Evolutionary conservation across 352 stramenopile species (phyloP), one percentile per base, ranked within the genome.

Genomic region (Phytophthora agathidicida): DNA sequence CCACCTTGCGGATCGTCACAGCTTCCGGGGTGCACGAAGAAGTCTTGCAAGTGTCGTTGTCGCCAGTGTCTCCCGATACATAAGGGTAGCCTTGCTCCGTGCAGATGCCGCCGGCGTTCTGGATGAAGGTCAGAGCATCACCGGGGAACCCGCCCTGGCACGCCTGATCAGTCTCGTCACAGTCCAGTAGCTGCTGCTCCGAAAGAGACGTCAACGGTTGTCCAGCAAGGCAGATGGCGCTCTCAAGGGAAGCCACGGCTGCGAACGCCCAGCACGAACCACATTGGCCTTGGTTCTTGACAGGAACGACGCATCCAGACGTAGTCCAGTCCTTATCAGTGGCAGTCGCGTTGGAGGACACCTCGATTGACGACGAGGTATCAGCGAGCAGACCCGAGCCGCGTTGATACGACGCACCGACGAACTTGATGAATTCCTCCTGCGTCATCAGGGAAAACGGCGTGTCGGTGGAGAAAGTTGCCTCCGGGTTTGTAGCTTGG

Each of bases 251-350:
- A 30, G 92, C 94, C 1, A 97, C 81, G 1, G 94, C 90, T 1
- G 96, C 97, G 72, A 99, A 99, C 0, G 94, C 93, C 96, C 97
- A 99, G 79, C 97, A 99, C n/a, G 91, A 98, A 32, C 97, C 97
- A 68, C 97, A 99, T 7, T 89, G 55, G 7, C 94, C 97, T 73
- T 99, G 97, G 72, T 99, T 95, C 66, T 99, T 98, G 16, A 99
- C 65, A 4, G 22, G 14, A 6, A 70, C 69, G 9, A 91, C 72
- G 39, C 81, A 91, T 11, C 70, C 72, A 0, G 75, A 86, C 4
- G 61, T 73, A 7, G 72, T 89, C 82, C 84, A 91, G 49, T 91
- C 81, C 42, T 79, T 77, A 22, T 73, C 62, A 16, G 47, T 51
- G 4, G 31, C 36, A 2, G 54, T 72, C 2, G 45, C 36, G 43